A percentile compares a stretch with the other conserved stretches of the same genome.
phyloP scores from a whole-genome alignment of 2,329 filamentous ascomycete species.

The Chrysosporium queenslandicum region DNA sequence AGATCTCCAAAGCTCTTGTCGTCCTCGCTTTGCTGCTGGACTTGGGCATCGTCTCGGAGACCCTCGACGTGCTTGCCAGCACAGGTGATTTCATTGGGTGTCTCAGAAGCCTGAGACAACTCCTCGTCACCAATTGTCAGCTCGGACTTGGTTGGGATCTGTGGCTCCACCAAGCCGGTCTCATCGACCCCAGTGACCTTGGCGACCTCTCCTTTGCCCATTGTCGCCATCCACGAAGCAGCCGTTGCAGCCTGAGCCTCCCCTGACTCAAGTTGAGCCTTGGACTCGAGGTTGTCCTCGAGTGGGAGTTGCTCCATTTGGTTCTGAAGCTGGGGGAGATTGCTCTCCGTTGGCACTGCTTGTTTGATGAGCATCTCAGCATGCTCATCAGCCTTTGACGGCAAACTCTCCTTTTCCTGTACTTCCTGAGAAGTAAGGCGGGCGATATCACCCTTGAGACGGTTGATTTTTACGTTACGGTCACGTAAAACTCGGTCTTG shows the following conservation, averaged over 20 bases:
- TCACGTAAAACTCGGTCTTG: neutral
- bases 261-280: neutral
- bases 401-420: neutral
- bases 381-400: neutral
- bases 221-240: neutral
- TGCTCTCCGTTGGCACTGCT: neutral
- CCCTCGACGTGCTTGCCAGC: conserved; percentile 4
- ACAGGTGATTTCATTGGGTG: neutral
- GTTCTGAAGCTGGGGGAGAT: neutral
- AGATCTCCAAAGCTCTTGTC: conserved; percentile 7
- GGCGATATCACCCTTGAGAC: neutral
- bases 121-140: neutral
- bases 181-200: neutral
- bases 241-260: neutral
- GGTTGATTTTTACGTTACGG: neutral
- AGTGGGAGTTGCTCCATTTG: neutral
- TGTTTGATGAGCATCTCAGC: neutral
- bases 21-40: conserved; percentile 1
- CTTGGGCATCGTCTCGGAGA: neutral
- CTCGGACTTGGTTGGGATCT: neutral
- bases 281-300: neutral
- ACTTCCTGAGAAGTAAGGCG: neutral
- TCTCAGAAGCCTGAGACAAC: neutral
- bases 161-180: conserved; percentile 3
- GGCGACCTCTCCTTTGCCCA: neutral